Conservation (phyloP, 1,284 basidiomycete species). For the Wolfiporia cocos region DNA sequence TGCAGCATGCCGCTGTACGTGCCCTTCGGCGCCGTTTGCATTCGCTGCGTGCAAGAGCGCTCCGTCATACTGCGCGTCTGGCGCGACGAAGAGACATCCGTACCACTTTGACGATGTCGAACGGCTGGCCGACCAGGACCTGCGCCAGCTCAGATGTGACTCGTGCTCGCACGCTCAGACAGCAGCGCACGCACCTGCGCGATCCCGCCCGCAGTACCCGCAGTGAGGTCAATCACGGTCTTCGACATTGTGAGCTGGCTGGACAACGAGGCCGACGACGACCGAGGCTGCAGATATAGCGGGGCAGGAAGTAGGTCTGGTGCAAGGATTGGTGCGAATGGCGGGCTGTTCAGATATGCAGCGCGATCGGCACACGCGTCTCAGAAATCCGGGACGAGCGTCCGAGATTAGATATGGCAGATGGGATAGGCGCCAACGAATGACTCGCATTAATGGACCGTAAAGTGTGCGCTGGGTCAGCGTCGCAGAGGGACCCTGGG, state of each 20-base stretch:
- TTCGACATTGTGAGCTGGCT: slow-evolving; percentile 33
- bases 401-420: too few relatives aligned
- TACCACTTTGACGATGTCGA: slow-evolving; percentile 96
- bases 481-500: too few relatives aligned
- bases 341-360: too few relatives aligned
- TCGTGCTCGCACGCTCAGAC: slow-evolving; percentile 2
- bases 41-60: slow-evolving; percentile 44
- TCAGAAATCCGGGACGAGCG: too few relatives aligned
- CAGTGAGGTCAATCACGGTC: slow-evolving; percentile 74
- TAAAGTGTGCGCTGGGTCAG: too few relatives aligned
- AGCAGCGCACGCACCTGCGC: slow-evolving; percentile 57
- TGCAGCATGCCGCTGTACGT: slow-evolving; percentile 87
- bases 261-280: too few relatives aligned
- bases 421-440: too few relatives aligned
- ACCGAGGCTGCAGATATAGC: too few relatives aligned
- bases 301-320: too few relatives aligned
- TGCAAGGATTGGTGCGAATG: too few relatives aligned
- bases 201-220: slow-evolving; percentile 84
- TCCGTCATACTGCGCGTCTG: slow-evolving; percentile 6
- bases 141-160: slow-evolving; percentile 22
- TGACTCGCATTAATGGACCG: too few relatives aligned
- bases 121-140: slow-evolving; percentile 92
- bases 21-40: slow-evolving; percentile 92
- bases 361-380: too few relatives aligned
- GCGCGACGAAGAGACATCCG: slow-evolving; percentile 26